These are phyloP conservation scores for Penicillium canariense DNA, from an alignment of 495 filamentous ascomycete species.

Conservation along the genomic window DNA sequence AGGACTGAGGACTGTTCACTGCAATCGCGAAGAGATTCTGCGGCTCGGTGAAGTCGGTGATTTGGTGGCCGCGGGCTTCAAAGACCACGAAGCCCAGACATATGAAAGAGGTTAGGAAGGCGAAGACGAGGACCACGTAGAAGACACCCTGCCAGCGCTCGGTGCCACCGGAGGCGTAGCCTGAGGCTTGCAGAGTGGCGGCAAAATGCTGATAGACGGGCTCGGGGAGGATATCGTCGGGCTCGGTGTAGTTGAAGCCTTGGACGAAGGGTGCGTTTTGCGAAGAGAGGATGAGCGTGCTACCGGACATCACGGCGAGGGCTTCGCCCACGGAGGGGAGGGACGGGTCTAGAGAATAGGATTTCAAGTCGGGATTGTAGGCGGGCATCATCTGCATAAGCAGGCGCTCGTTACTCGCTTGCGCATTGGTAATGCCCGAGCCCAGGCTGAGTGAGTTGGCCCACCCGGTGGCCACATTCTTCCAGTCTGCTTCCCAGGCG, in stretches of 20 bases:
- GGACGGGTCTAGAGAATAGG: conserved; percentile 26
- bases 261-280: conserved; percentile 54
- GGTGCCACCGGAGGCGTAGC: conserved; percentile 61
- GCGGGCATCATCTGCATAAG: conserved; percentile 53
- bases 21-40: conserved; percentile 68
- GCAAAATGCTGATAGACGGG: conserved; percentile 53
- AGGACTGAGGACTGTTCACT: conserved; percentile 61
- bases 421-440: conserved; percentile 55
- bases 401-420: conserved; percentile 61
- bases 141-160: conserved; percentile 59
- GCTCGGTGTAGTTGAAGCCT: conserved; percentile 51
- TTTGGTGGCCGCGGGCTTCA: conserved; percentile 49
- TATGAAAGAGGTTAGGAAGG: conserved; percentile 61
- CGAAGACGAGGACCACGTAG: conserved; percentile 57
- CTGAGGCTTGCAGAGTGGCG: conserved; percentile 52
- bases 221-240: conserved; percentile 25
- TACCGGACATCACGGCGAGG: conserved; percentile 62
- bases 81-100: conserved; percentile 57
- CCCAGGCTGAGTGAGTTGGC: conserved; percentile 55
- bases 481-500: conserved; percentile 50
- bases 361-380: conserved; percentile 4
- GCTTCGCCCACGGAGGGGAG: conserved; percentile 66
- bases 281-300: conserved; percentile 57
- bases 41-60: conserved; percentile 75
- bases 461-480: conserved; percentile 57